Evolutionary conservation across 2,329 filamentous ascomycete species (phyloP), one percentile per base, ranked within the genome.

Genomic region (Colletotrichum agaves): DNA sequence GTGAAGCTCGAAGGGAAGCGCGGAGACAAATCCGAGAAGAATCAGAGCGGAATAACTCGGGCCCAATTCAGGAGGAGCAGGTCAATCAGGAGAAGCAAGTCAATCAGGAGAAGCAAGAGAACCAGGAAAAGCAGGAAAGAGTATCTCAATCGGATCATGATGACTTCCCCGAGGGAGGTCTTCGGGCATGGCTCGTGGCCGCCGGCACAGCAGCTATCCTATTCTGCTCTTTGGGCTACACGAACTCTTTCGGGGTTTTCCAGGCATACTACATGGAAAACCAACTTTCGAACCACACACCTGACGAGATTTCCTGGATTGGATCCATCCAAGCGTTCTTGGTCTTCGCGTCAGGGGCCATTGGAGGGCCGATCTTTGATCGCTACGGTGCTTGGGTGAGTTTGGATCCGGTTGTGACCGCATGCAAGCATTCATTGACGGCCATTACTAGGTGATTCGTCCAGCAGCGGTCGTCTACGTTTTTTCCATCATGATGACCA

Each of bases 141-240:
- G 39, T 49, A 1, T 59, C 39, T 6, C 39, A 59, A 5, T 64
- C 47, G 13, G 33, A 12, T 1, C 59, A 57, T 3, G 59, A 67
- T 12, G 50, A 41, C 0, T 70, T 57, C 3, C 78, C 79, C 0
- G 74, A 80, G 52, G 75, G 78, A 13, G 77, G 80, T 31, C 11
- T 78, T 23, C 53, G 74, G 69, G 80, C 80, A 4, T 83, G 81
- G 81, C 73, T 82, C 0, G 80, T 79, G 3, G 81, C 79, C 0
- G 66, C 73, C 6, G 81, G 79, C 4, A 74, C 74, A 2, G 76
- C 71, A 0, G 75, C 69, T 19, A 72, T 78, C 23, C 77, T 81
- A 62, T 75, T 76, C 41, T 74, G 72, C 37, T 72, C 72, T 2
- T 63, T 75, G 13, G 74, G 74, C 8, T 75, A 74, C 33, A 72